These are phyloP conservation scores for Microbotryum scabiosae DNA, from an alignment of 1,284 basidiomycete genomes.

Conservation along the genomic window DNA sequence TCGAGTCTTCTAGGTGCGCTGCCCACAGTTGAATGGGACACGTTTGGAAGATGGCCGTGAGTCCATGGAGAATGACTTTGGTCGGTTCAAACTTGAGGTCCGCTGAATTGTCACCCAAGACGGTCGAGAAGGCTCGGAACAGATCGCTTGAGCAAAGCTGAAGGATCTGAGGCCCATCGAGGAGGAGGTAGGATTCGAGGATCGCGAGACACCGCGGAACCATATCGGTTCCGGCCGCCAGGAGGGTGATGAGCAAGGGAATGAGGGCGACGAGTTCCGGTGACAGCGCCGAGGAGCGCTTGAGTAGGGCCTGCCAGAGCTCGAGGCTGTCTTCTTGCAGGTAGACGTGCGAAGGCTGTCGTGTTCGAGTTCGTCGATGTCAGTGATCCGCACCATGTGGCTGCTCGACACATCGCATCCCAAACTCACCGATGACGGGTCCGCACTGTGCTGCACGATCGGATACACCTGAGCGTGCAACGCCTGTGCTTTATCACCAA, in stretches of 20 bases:
- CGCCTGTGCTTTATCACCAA: slow-evolving; percentile 21
- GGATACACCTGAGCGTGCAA: slow-evolving; percentile 21
- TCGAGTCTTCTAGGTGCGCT: slow-evolving; percentile 15
- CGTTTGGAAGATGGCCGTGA: slow-evolving; percentile 23
- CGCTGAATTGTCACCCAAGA: slow-evolving; percentile 13
- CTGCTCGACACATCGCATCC: too few relatives aligned
- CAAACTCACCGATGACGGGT: slow-evolving; percentile 22
- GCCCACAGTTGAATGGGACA: slow-evolving; percentile 17
- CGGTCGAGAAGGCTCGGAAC: slow-evolving; percentile 9
- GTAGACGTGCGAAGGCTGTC: slow-evolving; percentile 28
- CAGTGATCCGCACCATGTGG: not conserved
- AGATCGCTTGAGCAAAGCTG: slow-evolving; percentile 10
- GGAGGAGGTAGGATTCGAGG: slow-evolving; percentile 32
- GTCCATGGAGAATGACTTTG: slow-evolving; percentile 28
- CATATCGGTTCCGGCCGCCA: slow-evolving; percentile 27
- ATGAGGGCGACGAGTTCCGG: slow-evolving; percentile 27
- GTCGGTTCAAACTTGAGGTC: slow-evolving; percentile 23
- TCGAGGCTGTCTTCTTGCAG: slow-evolving; percentile 35
- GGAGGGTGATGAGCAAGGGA: slow-evolving; percentile 19
- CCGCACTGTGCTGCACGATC: slow-evolving; percentile 27
- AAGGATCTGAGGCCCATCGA: slow-evolving; percentile 16
- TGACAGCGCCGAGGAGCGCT: slow-evolving; percentile 14
- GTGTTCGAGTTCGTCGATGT: not conserved
- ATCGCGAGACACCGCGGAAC: slow-evolving; percentile 30
- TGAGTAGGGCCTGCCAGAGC: slow-evolving; percentile 30